phyloP scores from a whole-genome alignment of 257 asterid species.

The Petrea volubilis region DNA sequence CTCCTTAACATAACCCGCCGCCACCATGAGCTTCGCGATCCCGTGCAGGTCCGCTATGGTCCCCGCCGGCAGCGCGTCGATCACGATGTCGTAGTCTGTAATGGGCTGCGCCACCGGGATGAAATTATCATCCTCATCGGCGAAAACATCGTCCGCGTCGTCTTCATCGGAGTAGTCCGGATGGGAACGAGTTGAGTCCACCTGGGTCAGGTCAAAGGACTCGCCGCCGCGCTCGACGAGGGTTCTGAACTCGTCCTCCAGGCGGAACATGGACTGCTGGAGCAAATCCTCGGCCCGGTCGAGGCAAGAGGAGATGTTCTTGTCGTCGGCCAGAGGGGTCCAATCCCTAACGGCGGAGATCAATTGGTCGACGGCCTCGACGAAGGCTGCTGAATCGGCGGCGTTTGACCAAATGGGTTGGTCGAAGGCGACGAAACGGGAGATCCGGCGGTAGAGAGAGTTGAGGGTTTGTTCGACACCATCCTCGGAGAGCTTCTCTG shows the following conservation, averaged over 20 bases:
- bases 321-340: conserved; percentile 70
- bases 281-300: conserved; percentile 90
- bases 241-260: conserved; percentile 77
- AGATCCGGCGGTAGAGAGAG: conserved; percentile 83
- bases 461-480: conserved; percentile 65
- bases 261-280: conserved; percentile 86
- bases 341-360: conserved; percentile 59
- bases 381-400: conserved; percentile 57
- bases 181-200: conserved; percentile 39
- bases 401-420: conserved; percentile 70
- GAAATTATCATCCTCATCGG: conserved; percentile 55
- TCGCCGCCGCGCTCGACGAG: conserved; percentile 74
- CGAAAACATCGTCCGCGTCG: conserved; percentile 34
- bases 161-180: conserved; percentile 55
- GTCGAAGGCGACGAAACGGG: conserved; percentile 49
- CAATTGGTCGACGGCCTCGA: conserved; percentile 63
- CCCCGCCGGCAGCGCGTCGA: conserved; percentile 83
- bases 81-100: conserved; percentile 69
- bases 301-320: conserved; percentile 65
- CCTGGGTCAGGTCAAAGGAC: conserved; percentile 52
- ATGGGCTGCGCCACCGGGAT: conserved; percentile 89
- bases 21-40: conserved; percentile 89
- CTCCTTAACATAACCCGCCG: conserved; percentile 88
- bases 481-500: conserved; percentile 64
- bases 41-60: conserved; percentile 73